These are phyloP conservation scores for Trametes pubescens DNA, from an alignment of 1,284 basidiomycete species.

Conservation along the genomic window DNA sequence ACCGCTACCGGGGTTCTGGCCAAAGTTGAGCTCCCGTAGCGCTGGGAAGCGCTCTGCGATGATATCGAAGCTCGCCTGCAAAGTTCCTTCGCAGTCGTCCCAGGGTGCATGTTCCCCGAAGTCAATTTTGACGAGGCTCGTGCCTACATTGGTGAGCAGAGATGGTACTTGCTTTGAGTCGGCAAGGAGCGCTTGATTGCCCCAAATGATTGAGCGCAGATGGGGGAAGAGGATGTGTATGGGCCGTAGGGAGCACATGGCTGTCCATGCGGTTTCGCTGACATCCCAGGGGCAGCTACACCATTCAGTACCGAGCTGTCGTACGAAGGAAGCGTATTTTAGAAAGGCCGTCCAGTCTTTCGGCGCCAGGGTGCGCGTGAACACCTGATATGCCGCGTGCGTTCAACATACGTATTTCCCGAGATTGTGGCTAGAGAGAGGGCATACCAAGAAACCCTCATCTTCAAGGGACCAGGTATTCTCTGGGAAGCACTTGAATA, in stretches of 20 bases:
- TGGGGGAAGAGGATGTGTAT: constrained; percentile 5
- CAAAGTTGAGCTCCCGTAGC: neutral
- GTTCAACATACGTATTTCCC: neutral
- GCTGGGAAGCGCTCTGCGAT: neutral
- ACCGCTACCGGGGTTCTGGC: no score
- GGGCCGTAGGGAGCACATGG: neutral
- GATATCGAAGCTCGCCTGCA: neutral
- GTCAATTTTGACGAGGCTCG: neutral
- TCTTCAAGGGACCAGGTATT: constrained; percentile 3
- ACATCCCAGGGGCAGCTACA: no score
- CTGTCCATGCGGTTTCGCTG: neutral
- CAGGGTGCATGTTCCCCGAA: no score
- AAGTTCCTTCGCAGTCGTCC: neutral
- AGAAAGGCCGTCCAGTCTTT: constrained; percentile 7
- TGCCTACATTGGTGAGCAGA: neutral
- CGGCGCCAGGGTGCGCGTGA: constrained; percentile 2
- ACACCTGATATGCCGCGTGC: neutral
- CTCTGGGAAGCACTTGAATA: constrained; percentile 7
- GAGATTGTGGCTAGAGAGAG: neutral
- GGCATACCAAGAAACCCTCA: neutral
- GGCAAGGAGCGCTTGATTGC: neutral
- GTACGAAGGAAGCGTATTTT: constrained; percentile 1
- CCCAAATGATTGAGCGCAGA: neutral
- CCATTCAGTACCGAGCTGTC: neutral
- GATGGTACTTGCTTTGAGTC: neutral